These are phyloP conservation scores for Conringia planisiliqua DNA, from an alignment of 345 rosid species.

Conservation along the genomic window DNA sequence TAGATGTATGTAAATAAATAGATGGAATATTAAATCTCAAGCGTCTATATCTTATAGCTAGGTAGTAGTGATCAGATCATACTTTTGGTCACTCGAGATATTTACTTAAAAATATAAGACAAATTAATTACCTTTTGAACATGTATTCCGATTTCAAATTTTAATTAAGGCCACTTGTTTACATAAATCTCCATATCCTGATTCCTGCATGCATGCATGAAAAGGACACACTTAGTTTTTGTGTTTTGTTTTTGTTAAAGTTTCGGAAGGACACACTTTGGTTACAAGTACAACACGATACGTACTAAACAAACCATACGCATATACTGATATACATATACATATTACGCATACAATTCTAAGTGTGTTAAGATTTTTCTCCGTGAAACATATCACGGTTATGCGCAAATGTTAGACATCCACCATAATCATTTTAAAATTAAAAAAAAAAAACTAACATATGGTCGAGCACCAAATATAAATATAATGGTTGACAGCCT, in stretches of 20 bases:
- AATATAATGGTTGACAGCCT: constrained; percentile 12
- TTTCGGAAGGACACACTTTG: not conserved
- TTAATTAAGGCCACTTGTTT: not conserved
- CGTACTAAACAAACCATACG: not conserved
- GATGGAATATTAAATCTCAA: not conserved
- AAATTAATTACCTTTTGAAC: not conserved
- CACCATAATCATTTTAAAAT: not conserved
- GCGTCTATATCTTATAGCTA: too few species aligned
- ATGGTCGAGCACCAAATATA: constrained; percentile 7
- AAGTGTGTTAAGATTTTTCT: not conserved
- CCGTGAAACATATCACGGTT: not conserved
- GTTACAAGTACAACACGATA: not conserved
- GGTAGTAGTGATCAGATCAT: too few species aligned
- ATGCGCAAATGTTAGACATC: constrained; percentile 6
- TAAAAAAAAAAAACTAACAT: not conserved
- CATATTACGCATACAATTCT: not conserved
- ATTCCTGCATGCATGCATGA: not conserved
- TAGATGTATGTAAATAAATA: not conserved
- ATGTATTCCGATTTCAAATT: not conserved
- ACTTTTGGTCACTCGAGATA: not conserved
- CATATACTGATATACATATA: too few species aligned
- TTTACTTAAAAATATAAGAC: not conserved
- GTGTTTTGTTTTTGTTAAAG: not conserved
- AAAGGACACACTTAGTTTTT: not conserved
- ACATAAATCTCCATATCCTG: not conserved